Base-by-base conservation (phyloP, 129 eudicot genomes). In the Scalesia atractyloides region DNA sequence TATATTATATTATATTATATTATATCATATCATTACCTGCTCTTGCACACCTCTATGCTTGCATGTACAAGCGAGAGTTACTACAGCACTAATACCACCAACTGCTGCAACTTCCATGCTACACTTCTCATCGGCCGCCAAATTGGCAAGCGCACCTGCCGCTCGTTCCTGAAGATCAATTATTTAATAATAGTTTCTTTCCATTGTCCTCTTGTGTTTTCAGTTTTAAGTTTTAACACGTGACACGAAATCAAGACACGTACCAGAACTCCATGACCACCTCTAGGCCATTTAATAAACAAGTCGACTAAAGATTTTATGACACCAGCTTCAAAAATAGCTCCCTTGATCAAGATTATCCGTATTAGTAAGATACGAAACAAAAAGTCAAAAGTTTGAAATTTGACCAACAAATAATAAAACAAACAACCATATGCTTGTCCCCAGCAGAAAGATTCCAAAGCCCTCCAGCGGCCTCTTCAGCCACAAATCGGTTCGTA, bases 391-490 rank as follows among this genome's bases (percentile, higher is more conserved):
- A 69, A 65, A 41, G 39, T 36, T 51, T 16, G 71, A 52, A 30
- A 7, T 19, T 68, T 49, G 14, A 20, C 33, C 62, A 56, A 72
- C 34, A 51, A 12, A 57, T 26, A 70, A 20, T 6, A 5, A 34
- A 60, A 82, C 13, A 19, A 71, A 20, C 62, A 82, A 95, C 99
- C 97, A 86, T 90, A 69, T 95, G 97, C 77, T 90, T 97, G 82
- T 90, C 97, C 9, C 96, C 96, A 18, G 88, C 88, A n/a, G 99
- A 90, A 57, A 95, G 92, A 81, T 90, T 95, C 97, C 99, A 90
- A 44, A 95, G 84, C 56, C 96, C 99, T 74, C 97, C 96, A 30
- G 94, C 99, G 74, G 97, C 99, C 93, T 88, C 96, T 84, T 92
- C 97, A 14, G 96, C 96, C 15, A 89, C 97, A 79, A 88, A 70